A percentile compares a stretch with the other conserved stretches of the same genome.
phyloP scores from a whole-genome alignment of 345 rosid genomes.

The Citrus hindsii region DNA sequence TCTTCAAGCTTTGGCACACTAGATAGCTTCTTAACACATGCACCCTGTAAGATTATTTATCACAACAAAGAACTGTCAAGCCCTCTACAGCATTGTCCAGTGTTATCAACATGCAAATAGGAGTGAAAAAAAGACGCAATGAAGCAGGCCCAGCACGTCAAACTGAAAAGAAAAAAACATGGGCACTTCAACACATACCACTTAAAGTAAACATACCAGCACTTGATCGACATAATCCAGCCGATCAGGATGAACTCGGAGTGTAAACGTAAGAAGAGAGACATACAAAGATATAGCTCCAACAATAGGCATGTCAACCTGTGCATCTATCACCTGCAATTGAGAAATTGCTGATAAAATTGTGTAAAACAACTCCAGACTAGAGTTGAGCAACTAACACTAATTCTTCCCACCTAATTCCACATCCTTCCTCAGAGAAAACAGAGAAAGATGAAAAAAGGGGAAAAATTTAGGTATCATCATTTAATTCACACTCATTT shows the following conservation, averaged over 20 bases:
- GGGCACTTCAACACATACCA: neutral
- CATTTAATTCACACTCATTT: neutral
- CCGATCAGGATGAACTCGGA: slow-evolving; percentile 87
- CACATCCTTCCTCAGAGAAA: neutral
- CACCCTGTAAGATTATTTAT: slow-evolving; percentile 46
- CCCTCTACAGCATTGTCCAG: neutral
- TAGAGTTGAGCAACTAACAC: neutral
- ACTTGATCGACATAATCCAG: slow-evolving; percentile 95
- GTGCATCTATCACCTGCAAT: slow-evolving; percentile 81
- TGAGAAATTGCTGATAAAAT: neutral
- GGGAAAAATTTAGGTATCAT: neutral
- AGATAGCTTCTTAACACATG: slow-evolving; percentile 71
- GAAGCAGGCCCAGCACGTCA: slow-evolving; percentile 3
- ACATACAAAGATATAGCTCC: slow-evolving; percentile 80
- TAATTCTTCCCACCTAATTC: neutral
- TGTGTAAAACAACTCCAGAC: neutral
- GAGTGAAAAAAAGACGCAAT: neutral
- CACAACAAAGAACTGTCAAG: neutral
- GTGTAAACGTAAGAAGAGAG: slow-evolving; percentile 85
- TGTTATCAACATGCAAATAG: neutral
- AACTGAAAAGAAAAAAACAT: neutral
- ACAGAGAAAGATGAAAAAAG: neutral
- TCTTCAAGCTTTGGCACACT: slow-evolving; percentile 69
- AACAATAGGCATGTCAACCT: slow-evolving; percentile 78
- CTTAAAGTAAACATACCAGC: slow-evolving; percentile 54